Evolutionary conservation across 768 basidiomycete species (phyloP), one percentile per base, ranked within the genome.

Genomic region (Myochromella boudieri): DNA sequence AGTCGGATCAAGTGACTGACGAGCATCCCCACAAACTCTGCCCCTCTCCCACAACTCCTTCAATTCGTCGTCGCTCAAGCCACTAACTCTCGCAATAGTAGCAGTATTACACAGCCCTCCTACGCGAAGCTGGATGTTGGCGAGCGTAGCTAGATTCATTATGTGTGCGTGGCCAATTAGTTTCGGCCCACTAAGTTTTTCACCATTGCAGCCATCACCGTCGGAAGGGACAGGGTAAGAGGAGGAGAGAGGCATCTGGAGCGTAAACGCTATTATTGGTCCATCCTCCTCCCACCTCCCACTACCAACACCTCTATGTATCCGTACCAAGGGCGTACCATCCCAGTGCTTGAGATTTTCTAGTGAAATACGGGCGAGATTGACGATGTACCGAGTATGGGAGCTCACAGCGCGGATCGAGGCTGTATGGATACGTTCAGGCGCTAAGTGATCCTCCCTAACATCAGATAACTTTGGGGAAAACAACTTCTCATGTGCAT

Each of bases 31-130:
- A 37, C 53, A 54, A 14, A 50, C 45, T 34, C 53, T 49, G 6
- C 53, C 53, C 17, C 36, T 31, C 27, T 46, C 42, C 53, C 53
- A 54, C 12, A 54, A 49, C 17, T 36, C 21, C 27, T 32, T 2
- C 5, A 54, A 18, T 20, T 54, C 53, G 18, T 27, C 25, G 17
- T 54, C 53, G 21, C 48, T 40, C 20, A 54, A 38, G 2, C 37
- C 48, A 40, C 42, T 47, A 4, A 50, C 22, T 2, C 53, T 48
- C n/a, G 53, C 53, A 11, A 54, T 17, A 8, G 47, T 45, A 12
- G 48, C 53, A 2, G 53, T 54, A 20, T 54, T 54, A 20, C 53
- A 54, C 4, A 54, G 20, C 4, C 53, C 53, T 2, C 53, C 53
- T 4, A 49, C 41, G 37, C 53, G 53, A 17, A 54, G 42, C 9